Conservation (phyloP, 352 stramenopile species). For the Aphanomyces astaci region DNA sequence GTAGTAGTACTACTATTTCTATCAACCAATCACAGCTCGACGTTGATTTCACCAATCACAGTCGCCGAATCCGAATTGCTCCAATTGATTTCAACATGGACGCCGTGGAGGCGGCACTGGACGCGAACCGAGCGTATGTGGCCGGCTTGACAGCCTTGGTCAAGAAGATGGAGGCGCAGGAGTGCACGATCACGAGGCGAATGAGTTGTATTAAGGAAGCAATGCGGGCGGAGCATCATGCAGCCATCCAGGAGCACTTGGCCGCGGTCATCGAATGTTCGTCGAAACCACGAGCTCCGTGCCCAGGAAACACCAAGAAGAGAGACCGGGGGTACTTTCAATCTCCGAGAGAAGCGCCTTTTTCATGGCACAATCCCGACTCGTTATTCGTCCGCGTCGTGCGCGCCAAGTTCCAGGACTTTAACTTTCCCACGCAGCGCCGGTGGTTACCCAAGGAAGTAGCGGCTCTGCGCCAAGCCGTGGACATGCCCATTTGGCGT, state of each 20-base stretch:
- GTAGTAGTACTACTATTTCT: neutral
- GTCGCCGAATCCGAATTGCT: too few relatives aligned
- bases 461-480: neutral
- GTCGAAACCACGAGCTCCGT: neutral
- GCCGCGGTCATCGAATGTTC: neutral
- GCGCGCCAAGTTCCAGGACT: neutral
- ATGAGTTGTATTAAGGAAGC: neutral
- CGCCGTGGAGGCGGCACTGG: neutral
- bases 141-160: neutral
- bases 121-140: conserved; percentile 14
- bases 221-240: neutral
- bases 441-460: conserved; percentile 3
- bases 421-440: neutral
- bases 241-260: neutral
- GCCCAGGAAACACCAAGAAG: neutral
- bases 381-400: neutral
- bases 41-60: neutral
- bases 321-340: neutral
- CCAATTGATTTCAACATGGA: neutral
- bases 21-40: neutral
- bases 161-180: neutral
- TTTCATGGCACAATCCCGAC: neutral
- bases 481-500: neutral
- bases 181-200: neutral
- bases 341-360: neutral